Evolutionary conservation across 129 eudicot genomes (phyloP).

Genomic region (Pittosporum tobira): DNA sequence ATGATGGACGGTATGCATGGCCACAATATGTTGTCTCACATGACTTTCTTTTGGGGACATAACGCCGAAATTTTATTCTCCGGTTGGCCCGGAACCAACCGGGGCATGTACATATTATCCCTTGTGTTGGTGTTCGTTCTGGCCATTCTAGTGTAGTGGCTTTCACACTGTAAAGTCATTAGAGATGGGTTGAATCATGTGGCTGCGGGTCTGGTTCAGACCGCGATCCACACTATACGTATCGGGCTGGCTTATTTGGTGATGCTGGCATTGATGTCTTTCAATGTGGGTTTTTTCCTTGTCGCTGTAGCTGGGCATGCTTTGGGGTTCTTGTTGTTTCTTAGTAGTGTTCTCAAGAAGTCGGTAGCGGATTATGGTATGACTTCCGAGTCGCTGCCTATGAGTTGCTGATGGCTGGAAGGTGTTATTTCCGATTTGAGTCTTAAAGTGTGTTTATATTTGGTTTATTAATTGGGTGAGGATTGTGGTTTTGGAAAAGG

Average conservation of each 20-base stretch:
- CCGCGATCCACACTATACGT: conserved; percentile 7
- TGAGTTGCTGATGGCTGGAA: conserved; percentile 18
- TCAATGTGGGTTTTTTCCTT: conserved; percentile 4
- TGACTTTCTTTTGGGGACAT: conserved; percentile 77
- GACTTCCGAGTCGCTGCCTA: conserved; percentile 12
- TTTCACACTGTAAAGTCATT: conserved; percentile 9
- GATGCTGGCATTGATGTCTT: conserved; percentile 16
- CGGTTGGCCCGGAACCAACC: conserved; percentile 17
- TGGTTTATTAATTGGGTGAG: too few relatives aligned
- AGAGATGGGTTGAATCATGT: neutral
- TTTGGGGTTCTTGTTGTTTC: conserved; percentile 11
- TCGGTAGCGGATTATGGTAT: neutral
- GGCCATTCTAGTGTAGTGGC: conserved; percentile 10
- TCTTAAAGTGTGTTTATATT: too few relatives aligned
- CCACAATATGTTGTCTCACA: conserved; percentile 62
- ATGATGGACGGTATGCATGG: conserved; percentile 13
- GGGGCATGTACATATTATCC: neutral
- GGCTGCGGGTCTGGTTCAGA: conserved; percentile 3
- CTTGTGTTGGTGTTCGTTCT: conserved; percentile 1
- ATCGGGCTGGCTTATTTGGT: conserved; percentile 7
- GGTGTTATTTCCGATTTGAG: too few relatives aligned
- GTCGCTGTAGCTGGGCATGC: conserved; percentile 13
- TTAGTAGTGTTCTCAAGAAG: conserved; percentile 8
- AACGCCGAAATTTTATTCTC: conserved; percentile 47
- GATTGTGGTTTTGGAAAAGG: too few relatives aligned